Evolutionary conservation across 2,329 filamentous ascomycete genomes (phyloP).

Genomic region (Paecilomyces formosus): DNA sequence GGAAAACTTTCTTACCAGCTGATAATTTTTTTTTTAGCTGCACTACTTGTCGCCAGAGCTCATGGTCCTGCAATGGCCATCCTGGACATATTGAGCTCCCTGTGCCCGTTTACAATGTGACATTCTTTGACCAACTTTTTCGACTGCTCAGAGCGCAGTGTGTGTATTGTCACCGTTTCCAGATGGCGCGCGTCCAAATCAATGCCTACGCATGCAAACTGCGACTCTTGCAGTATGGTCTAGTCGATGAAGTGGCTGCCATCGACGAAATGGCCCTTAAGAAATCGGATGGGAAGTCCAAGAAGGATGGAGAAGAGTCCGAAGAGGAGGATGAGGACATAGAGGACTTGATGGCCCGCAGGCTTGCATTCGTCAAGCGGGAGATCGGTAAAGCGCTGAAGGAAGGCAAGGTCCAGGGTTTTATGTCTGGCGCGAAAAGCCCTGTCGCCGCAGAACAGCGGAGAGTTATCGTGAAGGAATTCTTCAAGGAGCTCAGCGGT

Average conservation of each 20-base stretch:
- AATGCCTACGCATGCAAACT: conserved; percentile 79
- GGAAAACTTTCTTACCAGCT: not conserved
- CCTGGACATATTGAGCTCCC: conserved; percentile 92
- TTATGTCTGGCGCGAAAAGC: conserved; percentile 59
- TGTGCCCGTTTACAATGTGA: conserved; percentile 89
- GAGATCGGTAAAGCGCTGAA: conserved; percentile 57
- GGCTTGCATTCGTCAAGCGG: conserved; percentile 63
- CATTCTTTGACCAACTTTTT: conserved; percentile 87
- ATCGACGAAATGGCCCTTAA: conserved; percentile 45
- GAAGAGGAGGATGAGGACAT: conserved; percentile 57
- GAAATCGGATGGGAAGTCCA: conserved; percentile 38
- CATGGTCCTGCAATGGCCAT: conserved; percentile 80
- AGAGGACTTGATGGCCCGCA: conserved; percentile 46
- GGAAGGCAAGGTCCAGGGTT: conserved; percentile 34
- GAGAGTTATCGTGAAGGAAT: conserved; percentile 69
- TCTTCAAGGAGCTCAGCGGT: conserved; percentile 65
- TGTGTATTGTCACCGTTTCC: conserved; percentile 81
- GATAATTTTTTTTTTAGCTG: conserved; percentile 55
- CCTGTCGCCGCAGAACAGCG: conserved; percentile 75
- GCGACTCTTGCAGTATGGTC: conserved; percentile 73
- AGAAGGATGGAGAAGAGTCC: conserved; percentile 51
- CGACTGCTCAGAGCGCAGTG: conserved; percentile 81
- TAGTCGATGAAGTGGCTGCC: conserved; percentile 60
- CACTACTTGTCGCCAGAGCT: conserved; percentile 81
- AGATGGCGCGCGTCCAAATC: conserved; percentile 66